phyloP scores from a whole-genome alignment of 805 yeast genomes.

The Wickerhamomyces canadensis region DNA sequence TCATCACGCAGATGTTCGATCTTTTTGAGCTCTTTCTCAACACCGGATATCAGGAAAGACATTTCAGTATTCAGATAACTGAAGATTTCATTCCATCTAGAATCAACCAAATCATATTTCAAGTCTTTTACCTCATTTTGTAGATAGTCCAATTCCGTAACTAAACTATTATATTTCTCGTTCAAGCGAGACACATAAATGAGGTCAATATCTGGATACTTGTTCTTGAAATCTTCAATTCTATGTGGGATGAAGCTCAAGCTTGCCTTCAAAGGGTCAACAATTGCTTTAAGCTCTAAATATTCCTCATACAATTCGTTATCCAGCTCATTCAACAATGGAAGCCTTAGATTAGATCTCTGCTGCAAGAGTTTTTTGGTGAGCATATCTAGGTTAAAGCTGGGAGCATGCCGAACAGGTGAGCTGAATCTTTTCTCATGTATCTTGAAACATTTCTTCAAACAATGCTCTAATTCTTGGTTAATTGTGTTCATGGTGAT shows the following conservation, averaged over 20 bases:
- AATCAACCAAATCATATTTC: conserved; percentile 42
- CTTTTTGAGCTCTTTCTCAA: conserved; percentile 22
- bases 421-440: conserved; percentile 34
- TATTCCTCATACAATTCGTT: conserved; percentile 36
- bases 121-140: conserved; percentile 35
- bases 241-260: conserved; percentile 48
- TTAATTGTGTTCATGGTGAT: conserved; percentile 38
- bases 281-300: conserved; percentile 32
- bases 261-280: conserved; percentile 47
- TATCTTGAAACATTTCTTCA: conserved; percentile 30
- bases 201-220: conserved; percentile 12
- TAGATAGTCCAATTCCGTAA: conserved; percentile 37
- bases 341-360: conserved; percentile 30
- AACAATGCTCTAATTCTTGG: conserved; percentile 32
- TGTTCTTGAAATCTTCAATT: conserved; percentile 36
- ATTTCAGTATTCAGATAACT: conserved; percentile 40
- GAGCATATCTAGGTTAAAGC: conserved; percentile 30
- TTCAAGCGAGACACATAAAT: conserved; percentile 26
- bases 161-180: conserved; percentile 33
- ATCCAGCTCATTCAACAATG: conserved; percentile 35
- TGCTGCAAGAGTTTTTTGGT: conserved; percentile 26
- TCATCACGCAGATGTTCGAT: conserved; percentile 19
- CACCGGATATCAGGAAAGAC: conserved; percentile 21
- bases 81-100: conserved; percentile 53
- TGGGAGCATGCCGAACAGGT: conserved; percentile 35